These are phyloP conservation scores for Fusarium sulawesiense DNA, from an alignment of 2,329 filamentous ascomycete genomes.

Conservation along the genomic window DNA sequence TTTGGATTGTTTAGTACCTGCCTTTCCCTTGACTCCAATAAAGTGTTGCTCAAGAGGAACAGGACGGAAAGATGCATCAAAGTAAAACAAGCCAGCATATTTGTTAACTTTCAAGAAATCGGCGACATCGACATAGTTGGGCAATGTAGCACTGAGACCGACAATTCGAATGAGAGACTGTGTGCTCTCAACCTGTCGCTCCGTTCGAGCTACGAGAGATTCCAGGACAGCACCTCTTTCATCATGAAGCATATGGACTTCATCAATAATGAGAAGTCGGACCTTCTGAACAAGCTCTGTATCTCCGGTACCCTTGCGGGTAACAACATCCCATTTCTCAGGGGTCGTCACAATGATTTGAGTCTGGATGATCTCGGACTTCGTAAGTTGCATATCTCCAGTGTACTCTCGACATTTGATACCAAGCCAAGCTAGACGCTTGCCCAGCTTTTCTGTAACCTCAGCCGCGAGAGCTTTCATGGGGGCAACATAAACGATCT, in stretches of 20 bases:
- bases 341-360: conserved; percentile 99
- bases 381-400: conserved; percentile 98
- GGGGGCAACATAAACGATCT: conserved; percentile 97
- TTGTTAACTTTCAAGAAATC: conserved; percentile 98
- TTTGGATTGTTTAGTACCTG: conserved; percentile 80
- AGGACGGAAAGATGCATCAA: conserved; percentile 93
- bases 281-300: conserved; percentile 98
- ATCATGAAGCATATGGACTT: conserved; percentile 99
- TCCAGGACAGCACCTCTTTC: conserved; percentile 96
- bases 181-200: conserved; percentile 96
- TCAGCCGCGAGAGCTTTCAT: conserved; percentile 99
- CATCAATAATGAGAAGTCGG: conserved; percentile 93
- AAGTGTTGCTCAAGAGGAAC: conserved; percentile 98
- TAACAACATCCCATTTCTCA: conserved; percentile 99
- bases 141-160: conserved; percentile 92
- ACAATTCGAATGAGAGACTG: conserved; percentile 97
- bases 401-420: conserved; percentile 93
- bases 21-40: conserved; percentile 92
- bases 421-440: conserved; percentile 91
- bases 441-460: conserved; percentile 93
- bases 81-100: conserved; percentile 93
- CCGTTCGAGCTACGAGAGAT: conserved; percentile 92
- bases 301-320: conserved; percentile 94
- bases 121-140: conserved; percentile 96
- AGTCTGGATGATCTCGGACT: conserved; percentile 93